Evolutionary conservation across 345 rosid genomes (phyloP).

Genomic region (Eucalyptus victrix): DNA sequence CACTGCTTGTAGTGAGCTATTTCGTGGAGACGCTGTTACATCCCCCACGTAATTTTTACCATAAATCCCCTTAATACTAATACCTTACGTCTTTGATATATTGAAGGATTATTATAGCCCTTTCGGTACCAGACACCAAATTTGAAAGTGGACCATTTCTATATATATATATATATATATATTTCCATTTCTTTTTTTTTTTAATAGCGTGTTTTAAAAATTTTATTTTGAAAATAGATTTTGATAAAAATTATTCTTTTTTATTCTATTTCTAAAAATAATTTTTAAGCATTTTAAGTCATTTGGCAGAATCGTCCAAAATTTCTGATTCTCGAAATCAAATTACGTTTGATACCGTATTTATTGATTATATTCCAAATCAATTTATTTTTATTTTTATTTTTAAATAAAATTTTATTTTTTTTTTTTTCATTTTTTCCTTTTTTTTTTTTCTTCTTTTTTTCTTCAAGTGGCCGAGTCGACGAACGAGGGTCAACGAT

Average conservation of each 20-base stretch:
- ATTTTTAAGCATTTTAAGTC: too few species aligned
- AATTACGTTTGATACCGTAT: rapidly evolving
- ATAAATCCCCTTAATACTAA: neutral
- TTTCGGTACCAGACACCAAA: neutral
- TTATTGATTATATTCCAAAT: rapidly evolving
- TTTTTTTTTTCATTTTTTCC: rapidly evolving
- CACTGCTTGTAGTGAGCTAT: neutral
- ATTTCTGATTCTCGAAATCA: too few species aligned
- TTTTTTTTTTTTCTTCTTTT: too few species aligned
- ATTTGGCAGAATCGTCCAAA: too few species aligned
- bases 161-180: too few species aligned
- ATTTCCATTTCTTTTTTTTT: neutral
- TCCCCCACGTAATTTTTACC: neutral
- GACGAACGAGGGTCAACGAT: too few species aligned
- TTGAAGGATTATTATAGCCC: neutral
- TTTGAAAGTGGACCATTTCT: neutral
- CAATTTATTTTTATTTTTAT: too few species aligned
- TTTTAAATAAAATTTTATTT: too few species aligned
- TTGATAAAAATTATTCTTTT: too few species aligned
- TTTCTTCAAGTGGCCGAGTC: too few species aligned
- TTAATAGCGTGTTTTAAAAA: rapidly evolving
- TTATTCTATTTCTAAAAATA: rapidly evolving
- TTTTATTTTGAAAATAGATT: rapidly evolving
- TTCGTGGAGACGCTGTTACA: neutral
- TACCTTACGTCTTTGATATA: neutral